These are phyloP conservation scores for Hypoxylon sp. DNA, from an alignment of 2,329 filamentous ascomycete genomes.

Conservation along the genomic window DNA sequence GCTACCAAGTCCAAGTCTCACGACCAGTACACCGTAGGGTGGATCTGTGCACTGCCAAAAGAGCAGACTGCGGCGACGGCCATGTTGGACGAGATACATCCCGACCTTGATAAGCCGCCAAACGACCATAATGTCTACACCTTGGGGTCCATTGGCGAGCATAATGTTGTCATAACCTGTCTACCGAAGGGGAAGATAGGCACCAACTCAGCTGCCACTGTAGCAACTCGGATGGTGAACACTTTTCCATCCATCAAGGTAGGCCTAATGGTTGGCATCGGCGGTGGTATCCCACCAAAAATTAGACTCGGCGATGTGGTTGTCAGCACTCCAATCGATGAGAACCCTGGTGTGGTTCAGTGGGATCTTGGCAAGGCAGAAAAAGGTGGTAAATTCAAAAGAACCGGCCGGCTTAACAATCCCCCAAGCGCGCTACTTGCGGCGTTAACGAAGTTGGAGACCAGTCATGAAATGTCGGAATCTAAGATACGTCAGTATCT, in stretches of 20 bases:
- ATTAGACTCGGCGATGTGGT: conserved; percentile 51
- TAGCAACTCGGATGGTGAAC: conserved; percentile 51
- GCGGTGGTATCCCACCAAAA: conserved; percentile 48
- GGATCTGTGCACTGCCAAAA: conserved; percentile 44
- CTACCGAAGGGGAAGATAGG: conserved; percentile 52
- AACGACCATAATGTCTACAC: not conserved
- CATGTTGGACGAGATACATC: conserved; percentile 46
- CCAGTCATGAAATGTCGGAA: too few species aligned
- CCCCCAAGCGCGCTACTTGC: not conserved
- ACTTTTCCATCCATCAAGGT: conserved; percentile 56
- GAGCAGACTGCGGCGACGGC: conserved; percentile 44
- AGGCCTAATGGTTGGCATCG: conserved; percentile 62
- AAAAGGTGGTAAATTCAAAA: too few species aligned
- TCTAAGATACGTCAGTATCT: too few species aligned
- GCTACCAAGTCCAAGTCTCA: conserved; percentile 9
- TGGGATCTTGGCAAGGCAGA: conserved; percentile 11
- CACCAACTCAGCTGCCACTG: conserved; percentile 53
- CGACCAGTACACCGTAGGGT: conserved; percentile 44
- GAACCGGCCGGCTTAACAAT: too few species aligned
- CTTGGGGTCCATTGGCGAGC: not conserved
- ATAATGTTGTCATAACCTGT: conserved; percentile 49
- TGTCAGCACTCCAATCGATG: conserved; percentile 39
- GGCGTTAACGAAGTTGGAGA: not conserved
- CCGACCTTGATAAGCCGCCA: not conserved
- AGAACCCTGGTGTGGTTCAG: conserved; percentile 43